Evolutionary conservation across 371 early-diverging fungal species (phyloP).

Genomic region (Actinomortierella wolfii): DNA sequence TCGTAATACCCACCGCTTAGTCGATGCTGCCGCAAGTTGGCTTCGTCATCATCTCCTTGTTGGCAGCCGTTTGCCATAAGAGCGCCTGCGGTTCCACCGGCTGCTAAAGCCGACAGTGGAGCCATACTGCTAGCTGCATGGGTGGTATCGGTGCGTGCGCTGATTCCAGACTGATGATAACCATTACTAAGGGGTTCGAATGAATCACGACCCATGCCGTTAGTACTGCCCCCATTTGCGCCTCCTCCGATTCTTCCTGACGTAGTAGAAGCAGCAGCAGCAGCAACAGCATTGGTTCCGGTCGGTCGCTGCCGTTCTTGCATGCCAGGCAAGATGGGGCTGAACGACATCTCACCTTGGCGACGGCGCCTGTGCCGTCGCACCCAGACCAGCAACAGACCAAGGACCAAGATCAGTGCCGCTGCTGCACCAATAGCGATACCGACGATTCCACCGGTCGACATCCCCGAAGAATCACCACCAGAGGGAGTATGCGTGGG

Average conservation of each 20-base stretch:
- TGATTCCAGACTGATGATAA: too few relatives aligned
- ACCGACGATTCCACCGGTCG: constrained; percentile 22
- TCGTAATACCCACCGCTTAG: too few relatives aligned
- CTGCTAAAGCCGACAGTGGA: too few relatives aligned
- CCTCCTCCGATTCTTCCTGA: constrained; percentile 13
- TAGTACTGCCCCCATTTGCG: too few relatives aligned
- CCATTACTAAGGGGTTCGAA: too few relatives aligned
- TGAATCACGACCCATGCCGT: too few relatives aligned
- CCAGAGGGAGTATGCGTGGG: not conserved
- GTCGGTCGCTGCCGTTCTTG: constrained; percentile 6
- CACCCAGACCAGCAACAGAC: constrained; percentile 13
- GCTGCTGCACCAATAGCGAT: constrained; percentile 17
- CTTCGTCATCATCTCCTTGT: too few relatives aligned
- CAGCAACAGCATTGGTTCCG: not conserved
- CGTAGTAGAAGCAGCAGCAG: constrained; percentile 1
- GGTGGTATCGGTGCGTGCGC: too few relatives aligned
- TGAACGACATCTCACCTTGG: constrained; percentile 18
- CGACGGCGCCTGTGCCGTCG: constrained; percentile 4
- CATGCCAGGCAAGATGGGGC: constrained; percentile 11
- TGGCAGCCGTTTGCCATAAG: too few relatives aligned
- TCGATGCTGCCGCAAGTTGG: too few relatives aligned
- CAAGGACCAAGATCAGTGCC: constrained; percentile 8
- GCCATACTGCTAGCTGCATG: too few relatives aligned
- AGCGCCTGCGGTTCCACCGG: too few relatives aligned
- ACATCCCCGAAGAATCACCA: constrained; percentile 3